Evolutionary conservation across 2,329 filamentous ascomycete genomes (phyloP).

Genomic region (Trichoderma simmonsii): DNA sequence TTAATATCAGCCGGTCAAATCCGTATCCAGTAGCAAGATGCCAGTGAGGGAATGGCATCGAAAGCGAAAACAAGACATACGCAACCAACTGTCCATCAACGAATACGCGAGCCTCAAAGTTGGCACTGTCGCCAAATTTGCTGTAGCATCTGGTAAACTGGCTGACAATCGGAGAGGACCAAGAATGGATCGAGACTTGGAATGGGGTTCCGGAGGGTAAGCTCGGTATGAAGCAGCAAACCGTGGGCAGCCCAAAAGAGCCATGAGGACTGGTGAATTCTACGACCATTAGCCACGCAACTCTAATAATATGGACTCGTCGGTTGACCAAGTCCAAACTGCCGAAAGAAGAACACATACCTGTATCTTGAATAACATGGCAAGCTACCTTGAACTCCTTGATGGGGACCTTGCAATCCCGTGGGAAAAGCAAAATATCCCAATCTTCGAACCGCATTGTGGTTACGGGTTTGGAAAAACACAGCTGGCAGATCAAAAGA

Average conservation of each 20-base stretch:
- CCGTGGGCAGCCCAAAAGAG: constrained; percentile 55
- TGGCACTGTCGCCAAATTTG: constrained; percentile 53
- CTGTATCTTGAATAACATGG: constrained; percentile 58
- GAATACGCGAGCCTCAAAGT: constrained; percentile 65
- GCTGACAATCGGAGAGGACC: constrained; percentile 61
- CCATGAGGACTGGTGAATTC: constrained; percentile 53
- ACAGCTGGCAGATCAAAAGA: background rate
- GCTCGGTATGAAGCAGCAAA: constrained; percentile 70
- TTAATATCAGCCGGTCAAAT: background rate
- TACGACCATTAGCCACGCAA: constrained; percentile 24
- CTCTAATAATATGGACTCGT: background rate
- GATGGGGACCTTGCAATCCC: constrained; percentile 62
- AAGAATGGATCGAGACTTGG: constrained; percentile 72
- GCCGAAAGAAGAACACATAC: constrained; percentile 27
- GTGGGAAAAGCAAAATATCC: constrained; percentile 79
- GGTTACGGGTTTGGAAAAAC: constrained; percentile 11
- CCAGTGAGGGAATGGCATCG: background rate
- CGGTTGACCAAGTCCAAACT: too few species aligned
- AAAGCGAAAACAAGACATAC: constrained; percentile 38
- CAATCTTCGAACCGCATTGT: constrained; percentile 82
- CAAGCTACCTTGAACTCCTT: constrained; percentile 82
- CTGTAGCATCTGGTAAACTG: constrained; percentile 54
- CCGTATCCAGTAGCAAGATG: too few species aligned
- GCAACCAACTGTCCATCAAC: constrained; percentile 64
- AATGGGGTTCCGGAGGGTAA: constrained; percentile 58